These are phyloP conservation scores for Chaetomium strumarium DNA, from an alignment of 2,329 filamentous ascomycete genomes.

Conservation along the genomic window DNA sequence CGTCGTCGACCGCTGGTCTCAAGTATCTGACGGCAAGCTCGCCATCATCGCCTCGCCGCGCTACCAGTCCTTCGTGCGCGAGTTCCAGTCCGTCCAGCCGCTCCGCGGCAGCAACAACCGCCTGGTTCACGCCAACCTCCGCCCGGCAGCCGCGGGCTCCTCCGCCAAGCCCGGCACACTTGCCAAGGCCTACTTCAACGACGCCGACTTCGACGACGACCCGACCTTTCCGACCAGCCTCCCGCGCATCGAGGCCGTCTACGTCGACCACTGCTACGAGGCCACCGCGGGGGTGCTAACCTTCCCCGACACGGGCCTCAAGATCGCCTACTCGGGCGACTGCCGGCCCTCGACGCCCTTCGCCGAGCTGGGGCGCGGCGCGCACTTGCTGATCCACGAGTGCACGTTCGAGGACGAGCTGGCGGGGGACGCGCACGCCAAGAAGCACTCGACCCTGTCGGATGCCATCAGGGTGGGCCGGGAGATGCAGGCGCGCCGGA, in stretches of 20 bases:
- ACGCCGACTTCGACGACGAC: constrained; percentile 34
- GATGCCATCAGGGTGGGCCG: constrained; percentile 77
- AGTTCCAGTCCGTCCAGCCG: constrained; percentile 74
- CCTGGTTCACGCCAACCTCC: constrained; percentile 6
- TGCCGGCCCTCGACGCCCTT: constrained; percentile 74
- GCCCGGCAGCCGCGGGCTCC: neutral
- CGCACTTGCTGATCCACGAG: constrained; percentile 88
- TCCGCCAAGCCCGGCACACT: constrained; percentile 21
- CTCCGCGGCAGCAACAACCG: constrained; percentile 49
- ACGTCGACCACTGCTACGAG: constrained; percentile 72
- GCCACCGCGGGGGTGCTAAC: constrained; percentile 72
- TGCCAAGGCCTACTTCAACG: constrained; percentile 30
- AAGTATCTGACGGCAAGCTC: constrained; percentile 39
- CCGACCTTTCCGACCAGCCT: constrained; percentile 48
- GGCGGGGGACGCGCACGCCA: constrained; percentile 67
- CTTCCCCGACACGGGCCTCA: constrained; percentile 67
- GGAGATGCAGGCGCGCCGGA: constrained; percentile 71
- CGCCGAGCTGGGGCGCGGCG: constrained; percentile 61
- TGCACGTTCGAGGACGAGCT: constrained; percentile 92
- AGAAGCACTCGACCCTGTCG: constrained; percentile 83
- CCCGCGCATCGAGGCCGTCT: constrained; percentile 57
- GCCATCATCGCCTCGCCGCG: constrained; percentile 62
- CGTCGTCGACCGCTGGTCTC: constrained; percentile 76
- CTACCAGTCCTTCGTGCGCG: constrained; percentile 71
- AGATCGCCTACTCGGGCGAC: constrained; percentile 89